Evolutionary conservation across 306 rosid species (phyloP).

Genomic region (Cyclanthera cordifolia): DNA sequence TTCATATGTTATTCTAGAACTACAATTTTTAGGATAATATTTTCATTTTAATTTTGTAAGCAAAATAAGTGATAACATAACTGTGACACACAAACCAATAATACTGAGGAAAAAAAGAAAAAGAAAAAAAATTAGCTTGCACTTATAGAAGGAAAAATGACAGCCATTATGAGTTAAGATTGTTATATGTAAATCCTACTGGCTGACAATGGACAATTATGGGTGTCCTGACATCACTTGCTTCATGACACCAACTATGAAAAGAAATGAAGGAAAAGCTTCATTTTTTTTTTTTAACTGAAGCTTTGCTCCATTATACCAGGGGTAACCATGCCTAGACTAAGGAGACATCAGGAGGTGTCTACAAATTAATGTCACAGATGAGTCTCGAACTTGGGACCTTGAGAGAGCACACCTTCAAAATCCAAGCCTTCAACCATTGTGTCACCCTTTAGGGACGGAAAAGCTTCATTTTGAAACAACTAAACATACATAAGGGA

Average conservation of each 20-base stretch:
- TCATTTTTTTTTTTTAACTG: too few relatives aligned
- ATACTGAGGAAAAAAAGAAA: too few relatives aligned
- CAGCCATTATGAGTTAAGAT: background rate
- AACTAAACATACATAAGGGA: conserved; percentile 1
- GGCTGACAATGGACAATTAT: background rate
- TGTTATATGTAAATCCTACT: background rate
- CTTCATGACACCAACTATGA: background rate
- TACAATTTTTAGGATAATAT: background rate
- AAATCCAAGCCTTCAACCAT: too few relatives aligned
- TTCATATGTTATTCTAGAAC: background rate
- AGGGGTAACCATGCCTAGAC: too few relatives aligned
- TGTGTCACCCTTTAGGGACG: too few relatives aligned
- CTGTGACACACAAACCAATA: background rate
- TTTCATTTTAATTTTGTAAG: background rate
- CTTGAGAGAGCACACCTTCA: too few relatives aligned
- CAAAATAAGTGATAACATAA: background rate
- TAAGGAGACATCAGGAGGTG: too few relatives aligned
- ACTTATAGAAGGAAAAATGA: background rate
- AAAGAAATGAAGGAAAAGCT: conserved; percentile 3
- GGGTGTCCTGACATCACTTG: background rate
- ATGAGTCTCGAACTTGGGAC: too few relatives aligned
- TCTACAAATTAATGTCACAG: too few relatives aligned
- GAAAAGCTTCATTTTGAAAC: background rate
- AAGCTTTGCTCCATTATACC: too few relatives aligned
- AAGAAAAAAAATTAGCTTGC: background rate